phyloP scores from a whole-genome alignment of 257 asterid species.

The Solanum sitiens region DNA sequence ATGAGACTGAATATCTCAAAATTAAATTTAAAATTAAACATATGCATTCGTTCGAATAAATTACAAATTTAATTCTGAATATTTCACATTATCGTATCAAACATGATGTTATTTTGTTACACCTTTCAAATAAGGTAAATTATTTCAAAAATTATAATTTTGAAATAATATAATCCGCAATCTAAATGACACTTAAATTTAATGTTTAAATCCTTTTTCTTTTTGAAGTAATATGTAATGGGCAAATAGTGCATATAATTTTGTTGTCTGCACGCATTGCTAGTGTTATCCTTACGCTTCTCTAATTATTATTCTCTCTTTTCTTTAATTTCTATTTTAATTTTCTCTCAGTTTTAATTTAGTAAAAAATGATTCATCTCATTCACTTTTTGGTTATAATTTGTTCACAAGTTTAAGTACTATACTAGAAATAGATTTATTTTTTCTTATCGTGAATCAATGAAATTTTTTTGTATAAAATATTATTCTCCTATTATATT shows the following conservation, averaged over 20 bases:
- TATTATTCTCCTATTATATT: not conserved
- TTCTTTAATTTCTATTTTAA: not conserved
- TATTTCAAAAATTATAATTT: not conserved
- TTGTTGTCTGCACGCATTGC: conserved; percentile 56
- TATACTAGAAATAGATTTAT: not conserved
- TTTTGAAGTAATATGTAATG: not conserved
- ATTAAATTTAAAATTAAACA: not conserved
- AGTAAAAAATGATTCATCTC: not conserved
- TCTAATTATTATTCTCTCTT: not conserved
- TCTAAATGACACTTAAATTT: not conserved
- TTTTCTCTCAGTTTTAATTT: not conserved
- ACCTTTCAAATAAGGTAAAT: not conserved
- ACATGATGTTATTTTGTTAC: not conserved
- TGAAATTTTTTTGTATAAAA: no score
- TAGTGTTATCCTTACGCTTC: conserved; percentile 21
- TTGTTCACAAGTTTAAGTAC: not conserved
- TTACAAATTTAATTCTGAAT: not conserved
- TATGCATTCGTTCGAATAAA: not conserved
- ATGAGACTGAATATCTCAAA: not conserved
- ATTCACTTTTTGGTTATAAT: conserved; percentile 7
- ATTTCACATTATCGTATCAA: not conserved
- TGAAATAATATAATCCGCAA: not conserved
- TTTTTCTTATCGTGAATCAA: not conserved
- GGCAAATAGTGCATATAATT: conserved; percentile 33
- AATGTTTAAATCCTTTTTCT: not conserved